Base-by-base conservation (phyloP, 345 rosid genomes). In the Sonneratia caseolaris region DNA sequence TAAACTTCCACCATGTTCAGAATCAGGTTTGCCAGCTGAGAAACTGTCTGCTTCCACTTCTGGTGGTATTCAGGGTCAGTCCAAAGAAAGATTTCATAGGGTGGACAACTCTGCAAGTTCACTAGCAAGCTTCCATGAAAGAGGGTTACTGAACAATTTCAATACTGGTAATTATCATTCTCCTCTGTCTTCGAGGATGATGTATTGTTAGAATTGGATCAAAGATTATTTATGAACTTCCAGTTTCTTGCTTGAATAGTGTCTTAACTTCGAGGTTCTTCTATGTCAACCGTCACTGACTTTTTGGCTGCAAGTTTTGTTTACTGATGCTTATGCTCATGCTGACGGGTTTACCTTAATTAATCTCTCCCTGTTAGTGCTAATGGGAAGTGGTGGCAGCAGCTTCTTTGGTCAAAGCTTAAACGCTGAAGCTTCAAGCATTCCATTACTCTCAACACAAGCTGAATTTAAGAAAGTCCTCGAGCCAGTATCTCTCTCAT, bases 31-130 rank as follows among this genome's bases (percentile, higher is more conserved):
- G 61, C 22, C 22, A 18, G 16, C 61, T n/a, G 61, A 55, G 27
- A 14, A n/a, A 4, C 64, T 57, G 64, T 24, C 35, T 57, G 27
- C 64, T 22, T 24, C 35, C 27, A 57, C 35, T 57, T 57, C 64
- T 21, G 64, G 24, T 57, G 64, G 7, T 57, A 24, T 57, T 1
- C 7, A 2, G 12, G 32, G 64, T 8, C 21, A n/a, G 9, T 24
- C 27, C 64, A 57, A 24, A 59, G 68, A 76, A 6, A 22, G 77
- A 76, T 38, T 70, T 75, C 71, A 62, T 72, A 79, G 76, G 71
- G 70, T 11, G 27, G 67, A 72, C 70, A 72, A 59, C 55, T 78
- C 82, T 12, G 47, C 66, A 12, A 64, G 77, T 75, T 71, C 79
- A 38, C 65, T 59, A 53, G 68, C 71, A 72, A 72, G 71, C 80